Base-by-base conservation (phyloP, 108 stramenopile genomes). In the Fragilaria crotonensis region DNA sequence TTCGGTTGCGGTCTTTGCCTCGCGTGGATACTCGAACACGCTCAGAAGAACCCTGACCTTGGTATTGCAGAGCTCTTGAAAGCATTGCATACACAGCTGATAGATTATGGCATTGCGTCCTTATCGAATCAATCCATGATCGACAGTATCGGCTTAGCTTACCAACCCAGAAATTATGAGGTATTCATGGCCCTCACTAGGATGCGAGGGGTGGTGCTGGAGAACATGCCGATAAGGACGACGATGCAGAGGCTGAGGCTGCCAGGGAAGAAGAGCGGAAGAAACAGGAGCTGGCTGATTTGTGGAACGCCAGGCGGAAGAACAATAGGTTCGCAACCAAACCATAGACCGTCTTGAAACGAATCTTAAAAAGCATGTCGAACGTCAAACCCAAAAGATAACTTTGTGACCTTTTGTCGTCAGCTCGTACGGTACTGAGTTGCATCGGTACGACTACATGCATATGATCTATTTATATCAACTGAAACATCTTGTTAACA, bases 1-100 rank as follows among this genome's bases (percentile, higher is more conserved):
- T 93, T 77, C 64, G 85, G 81, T 25, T 80, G 80, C 54, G 91
- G 87, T 14, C 57, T 89, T n/a, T 87, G 85, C 57, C 67, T 78
- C 1, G 33, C 78, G 3, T 87, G 84, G 87, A 66, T 93, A 19
- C 47, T 93, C 5, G 68, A 71, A 54, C 52, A 66, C 33, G 68
- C 83, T 33, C 59, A 54, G 14, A 55, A 56, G 45, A 29, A 82
- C 17, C 76, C 78, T n/a, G 54, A 72, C 0, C 44, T 73, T 7
- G 84, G 86, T 33, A 26, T 93, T 3, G 46, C 23, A 7, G 80
- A 73, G 20, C 57, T 93, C 4, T 31, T 93, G 30, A 31, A 76
- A 7, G 56, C 71, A 33, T 48, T 93, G 41, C 87, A 93, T 22
- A 18, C 27, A 5, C 51, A 29, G 27, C 47, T 93, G 45, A 47